These are phyloP conservation scores for Akanthomyces muscarius DNA, from an alignment of 2,329 filamentous ascomycete species.

Conservation along the genomic window DNA sequence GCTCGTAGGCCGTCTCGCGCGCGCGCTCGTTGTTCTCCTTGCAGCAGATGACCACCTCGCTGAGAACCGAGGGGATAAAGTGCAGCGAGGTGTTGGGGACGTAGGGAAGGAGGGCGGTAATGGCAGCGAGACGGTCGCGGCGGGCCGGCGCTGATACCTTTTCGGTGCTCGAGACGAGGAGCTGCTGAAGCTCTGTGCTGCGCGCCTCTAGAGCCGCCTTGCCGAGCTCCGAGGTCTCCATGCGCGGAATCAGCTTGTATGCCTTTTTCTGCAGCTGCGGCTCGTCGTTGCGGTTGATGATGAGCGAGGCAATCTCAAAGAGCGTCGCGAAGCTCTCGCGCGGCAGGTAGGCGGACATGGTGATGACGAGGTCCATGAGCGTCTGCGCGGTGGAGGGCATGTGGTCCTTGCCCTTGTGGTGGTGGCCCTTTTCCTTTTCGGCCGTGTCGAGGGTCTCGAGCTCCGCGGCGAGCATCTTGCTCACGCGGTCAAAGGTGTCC, in stretches of 20 bases:
- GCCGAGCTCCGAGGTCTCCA: slow-evolving; percentile 77
- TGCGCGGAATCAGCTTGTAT: slow-evolving; percentile 92
- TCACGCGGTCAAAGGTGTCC: slow-evolving; percentile 84
- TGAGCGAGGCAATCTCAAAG: slow-evolving; percentile 79
- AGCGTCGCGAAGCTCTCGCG: slow-evolving; percentile 78
- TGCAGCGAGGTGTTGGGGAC: slow-evolving; percentile 76
- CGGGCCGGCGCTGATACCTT: slow-evolving; percentile 84
- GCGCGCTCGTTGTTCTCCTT: slow-evolving; percentile 98
- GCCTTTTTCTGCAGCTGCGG: slow-evolving; percentile 98
- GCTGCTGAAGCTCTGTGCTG: slow-evolving; percentile 71
- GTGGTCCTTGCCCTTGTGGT: slow-evolving; percentile 57
- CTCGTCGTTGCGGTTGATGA: slow-evolving; percentile 77
- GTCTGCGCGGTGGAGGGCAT: slow-evolving; percentile 94
- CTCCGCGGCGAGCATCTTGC: slow-evolving; percentile 72
- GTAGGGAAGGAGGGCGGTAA: slow-evolving; percentile 74
- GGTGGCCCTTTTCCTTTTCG: slow-evolving; percentile 56
- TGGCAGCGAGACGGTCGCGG: slow-evolving; percentile 78
- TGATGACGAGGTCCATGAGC: slow-evolving; percentile 93
- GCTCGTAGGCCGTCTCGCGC: slow-evolving; percentile 80
- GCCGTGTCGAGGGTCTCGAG: slow-evolving; percentile 50
- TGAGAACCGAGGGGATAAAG: slow-evolving; percentile 87
- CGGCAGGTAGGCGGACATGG: slow-evolving; percentile 90
- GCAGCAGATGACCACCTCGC: slow-evolving; percentile 91
- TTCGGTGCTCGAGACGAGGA: slow-evolving; percentile 74
- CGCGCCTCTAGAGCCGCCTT: slow-evolving; percentile 71